A percentile compares a stretch with the other conserved stretches of the same genome.
Conservation (phyloP, 2,329 filamentous ascomycete genomes). For the Purpureocillium lavendulum region DNA sequence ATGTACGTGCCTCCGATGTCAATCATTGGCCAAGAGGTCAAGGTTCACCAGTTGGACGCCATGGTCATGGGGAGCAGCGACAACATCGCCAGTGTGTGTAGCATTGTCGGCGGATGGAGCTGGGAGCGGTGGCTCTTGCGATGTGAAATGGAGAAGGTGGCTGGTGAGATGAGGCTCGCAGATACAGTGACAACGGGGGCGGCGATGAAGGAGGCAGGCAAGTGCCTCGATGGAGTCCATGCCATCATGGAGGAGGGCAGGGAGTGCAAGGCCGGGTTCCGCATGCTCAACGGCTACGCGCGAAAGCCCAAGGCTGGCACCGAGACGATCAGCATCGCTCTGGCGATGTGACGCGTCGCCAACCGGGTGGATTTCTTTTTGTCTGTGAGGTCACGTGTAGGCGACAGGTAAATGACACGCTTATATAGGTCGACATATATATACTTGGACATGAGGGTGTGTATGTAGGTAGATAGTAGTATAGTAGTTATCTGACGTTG, state of each 20-base stretch:
- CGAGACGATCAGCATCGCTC: constrained; percentile 29
- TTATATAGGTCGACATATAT: too few relatives aligned
- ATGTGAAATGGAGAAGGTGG: constrained; percentile 70
- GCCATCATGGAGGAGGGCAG: constrained; percentile 57
- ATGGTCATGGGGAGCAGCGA: constrained; percentile 59
- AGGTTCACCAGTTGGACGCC: constrained; percentile 50
- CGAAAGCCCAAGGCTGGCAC: constrained; percentile 43
- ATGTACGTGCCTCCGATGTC: constrained; percentile 20
- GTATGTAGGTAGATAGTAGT: not conserved
- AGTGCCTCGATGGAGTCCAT: constrained; percentile 51
- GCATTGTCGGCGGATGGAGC: constrained; percentile 76
- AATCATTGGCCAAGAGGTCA: constrained; percentile 29
- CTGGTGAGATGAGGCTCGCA: constrained; percentile 54
- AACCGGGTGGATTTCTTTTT: too few relatives aligned
- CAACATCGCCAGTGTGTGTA: constrained; percentile 66
- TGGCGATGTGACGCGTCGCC: constrained; percentile 12
- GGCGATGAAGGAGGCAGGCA: constrained; percentile 47
- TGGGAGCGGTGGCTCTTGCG: constrained; percentile 97
- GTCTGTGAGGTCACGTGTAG: too few relatives aligned
- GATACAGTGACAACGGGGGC: constrained; percentile 43
- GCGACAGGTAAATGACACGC: too few relatives aligned
- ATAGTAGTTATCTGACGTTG: too few relatives aligned
- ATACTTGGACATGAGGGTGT: not conserved
- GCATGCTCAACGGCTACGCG: constrained; percentile 55
- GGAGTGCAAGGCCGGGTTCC: constrained; percentile 48